A percentile compares a stretch with the other conserved stretches of the same genome.
Evolutionary conservation across 2,329 filamentous ascomycete species (phyloP).

Genomic region (Cyclaneusma minus): DNA sequence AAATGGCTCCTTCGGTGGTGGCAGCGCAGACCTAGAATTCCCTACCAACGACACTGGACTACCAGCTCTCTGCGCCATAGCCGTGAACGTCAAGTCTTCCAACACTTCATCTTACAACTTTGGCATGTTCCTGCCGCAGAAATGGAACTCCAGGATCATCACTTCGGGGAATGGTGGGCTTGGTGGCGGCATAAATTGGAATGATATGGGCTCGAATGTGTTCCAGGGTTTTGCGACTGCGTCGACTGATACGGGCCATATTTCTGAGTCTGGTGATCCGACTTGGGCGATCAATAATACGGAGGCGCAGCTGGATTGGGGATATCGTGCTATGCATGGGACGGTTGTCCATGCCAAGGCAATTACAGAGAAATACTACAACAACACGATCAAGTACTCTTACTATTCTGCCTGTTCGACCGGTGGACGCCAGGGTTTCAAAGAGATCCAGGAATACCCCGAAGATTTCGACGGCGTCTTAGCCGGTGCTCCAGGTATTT

Average conservation of each 20-base stretch:
- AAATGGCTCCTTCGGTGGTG: conserved; percentile 6
- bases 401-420: conserved; percentile 32
- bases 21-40: no score
- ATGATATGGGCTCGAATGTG: conserved; percentile 24
- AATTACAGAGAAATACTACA: conserved; percentile 6
- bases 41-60: conserved; percentile 21
- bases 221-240: conserved; percentile 25
- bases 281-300: conserved; percentile 24
- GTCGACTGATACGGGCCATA: conserved; percentile 29
- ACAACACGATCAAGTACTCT: conserved; percentile 15
- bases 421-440: conserved; percentile 31
- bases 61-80: conserved; percentile 22
- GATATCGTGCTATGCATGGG: conserved; percentile 8
- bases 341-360: conserved; percentile 4
- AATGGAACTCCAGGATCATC: conserved; percentile 21
- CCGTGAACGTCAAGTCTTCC: conserved; percentile 20
- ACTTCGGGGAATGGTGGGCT: conserved; percentile 30
- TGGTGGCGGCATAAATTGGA: conserved; percentile 29
- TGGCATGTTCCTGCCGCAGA: conserved; percentile 21
- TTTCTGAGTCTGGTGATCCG: conserved; percentile 16
- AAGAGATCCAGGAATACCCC: conserved; percentile 27
- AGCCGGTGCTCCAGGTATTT: conserved; percentile 24
- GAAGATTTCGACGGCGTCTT: conserved; percentile 32
- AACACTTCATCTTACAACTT: conserved; percentile 21
- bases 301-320: conserved; percentile 21